phyloP scores from a whole-genome alignment of 495 filamentous ascomycete species.

The Hypoxylon lenormandii region DNA sequence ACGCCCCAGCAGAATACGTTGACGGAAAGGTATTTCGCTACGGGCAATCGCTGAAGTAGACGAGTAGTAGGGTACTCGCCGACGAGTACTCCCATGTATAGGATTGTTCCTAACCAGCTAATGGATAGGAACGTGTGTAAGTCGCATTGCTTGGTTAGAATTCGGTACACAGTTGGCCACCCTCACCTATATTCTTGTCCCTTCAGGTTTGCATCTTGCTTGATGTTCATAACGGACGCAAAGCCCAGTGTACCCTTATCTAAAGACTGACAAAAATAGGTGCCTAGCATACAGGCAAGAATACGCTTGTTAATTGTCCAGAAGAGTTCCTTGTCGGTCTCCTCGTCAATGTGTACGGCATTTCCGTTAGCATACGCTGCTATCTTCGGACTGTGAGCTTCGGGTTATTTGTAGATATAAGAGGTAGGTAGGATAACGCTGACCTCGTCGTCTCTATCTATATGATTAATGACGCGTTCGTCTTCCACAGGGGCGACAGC shows the following conservation, averaged over 20 bases:
- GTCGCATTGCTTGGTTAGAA: background rate
- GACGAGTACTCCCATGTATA: conserved; percentile 29
- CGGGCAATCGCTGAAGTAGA: conserved; percentile 34
- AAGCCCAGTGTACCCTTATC: conserved; percentile 71
- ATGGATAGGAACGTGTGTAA: background rate
- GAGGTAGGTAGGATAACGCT: background rate
- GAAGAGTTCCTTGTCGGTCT: conserved; percentile 57
- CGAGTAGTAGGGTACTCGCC: conserved; percentile 25
- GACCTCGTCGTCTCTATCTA: conserved; percentile 6
- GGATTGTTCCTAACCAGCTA: conserved; percentile 7
- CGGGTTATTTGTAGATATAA: no score
- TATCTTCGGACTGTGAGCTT: conserved; percentile 44
- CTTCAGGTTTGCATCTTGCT: conserved; percentile 58
- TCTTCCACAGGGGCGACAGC: background rate
- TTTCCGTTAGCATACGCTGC: conserved; percentile 59
- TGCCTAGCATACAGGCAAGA: conserved; percentile 45
- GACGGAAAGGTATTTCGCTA: conserved; percentile 30
- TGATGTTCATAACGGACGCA: conserved; percentile 69
- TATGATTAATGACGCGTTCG: background rate
- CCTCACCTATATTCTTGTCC: conserved; percentile 52
- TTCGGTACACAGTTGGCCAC: conserved; percentile 49
- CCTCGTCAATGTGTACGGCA: conserved; percentile 58
- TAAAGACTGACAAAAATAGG: conserved; percentile 71
- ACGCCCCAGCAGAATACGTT: conserved; percentile 49
- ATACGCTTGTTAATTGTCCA: conserved; percentile 47